Conservation (phyloP, 495 filamentous ascomycete species). For the Bryoglossum gracile region DNA sequence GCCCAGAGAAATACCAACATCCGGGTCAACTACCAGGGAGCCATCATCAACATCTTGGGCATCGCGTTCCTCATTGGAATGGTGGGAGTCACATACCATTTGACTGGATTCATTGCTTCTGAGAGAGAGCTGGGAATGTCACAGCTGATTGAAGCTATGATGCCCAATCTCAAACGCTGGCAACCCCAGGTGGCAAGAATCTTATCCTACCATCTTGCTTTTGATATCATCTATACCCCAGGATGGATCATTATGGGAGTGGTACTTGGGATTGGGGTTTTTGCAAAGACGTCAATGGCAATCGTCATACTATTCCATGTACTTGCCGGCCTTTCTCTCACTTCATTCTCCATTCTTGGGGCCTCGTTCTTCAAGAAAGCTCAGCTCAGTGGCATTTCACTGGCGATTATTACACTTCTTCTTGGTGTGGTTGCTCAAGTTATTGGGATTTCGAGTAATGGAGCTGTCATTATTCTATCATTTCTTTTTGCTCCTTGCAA, state of each 20-base stretch:
- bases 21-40: conserved; percentile 56
- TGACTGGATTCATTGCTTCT: conserved; percentile 66
- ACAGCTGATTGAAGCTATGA: conserved; percentile 75
- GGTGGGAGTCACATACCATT: conserved; percentile 63
- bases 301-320: conserved; percentile 57
- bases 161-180: conserved; percentile 58
- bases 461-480: conserved; percentile 51
- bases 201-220: conserved; percentile 58
- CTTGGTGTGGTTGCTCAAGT: conserved; percentile 66
- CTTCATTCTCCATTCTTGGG: conserved; percentile 62
- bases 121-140: conserved; percentile 77
- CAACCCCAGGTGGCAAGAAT: conserved; percentile 61
- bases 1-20: conserved; percentile 56
- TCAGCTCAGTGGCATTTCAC: conserved; percentile 67
- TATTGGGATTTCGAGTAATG: conserved; percentile 36
- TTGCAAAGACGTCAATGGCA: conserved; percentile 46
- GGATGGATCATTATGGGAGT: conserved; percentile 63
- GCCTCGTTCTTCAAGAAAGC: conserved; percentile 70
- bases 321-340: conserved; percentile 55
- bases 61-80: conserved; percentile 62
- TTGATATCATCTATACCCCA: conserved; percentile 59
- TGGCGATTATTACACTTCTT: conserved; percentile 56
- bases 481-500: conserved; percentile 72
- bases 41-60: conserved; percentile 58
- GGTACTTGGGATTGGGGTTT: conserved; percentile 55